These are phyloP conservation scores for Pinus albicaulis DNA, from an alignment of 75 land plant genomes.

Conservation along the genomic window DNA sequence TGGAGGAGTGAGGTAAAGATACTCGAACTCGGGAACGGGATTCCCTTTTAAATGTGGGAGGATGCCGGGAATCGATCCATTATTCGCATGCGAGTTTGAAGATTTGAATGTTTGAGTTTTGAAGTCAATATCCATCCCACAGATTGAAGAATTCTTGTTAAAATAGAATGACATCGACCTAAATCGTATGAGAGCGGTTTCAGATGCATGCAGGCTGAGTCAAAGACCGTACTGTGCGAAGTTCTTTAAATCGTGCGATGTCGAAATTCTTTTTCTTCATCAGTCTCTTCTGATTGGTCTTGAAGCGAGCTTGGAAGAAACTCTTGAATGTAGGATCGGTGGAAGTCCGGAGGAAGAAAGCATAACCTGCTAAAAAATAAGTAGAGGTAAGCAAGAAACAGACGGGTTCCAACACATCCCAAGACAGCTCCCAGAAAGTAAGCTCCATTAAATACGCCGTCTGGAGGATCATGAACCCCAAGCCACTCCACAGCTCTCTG, in stretches of 20 bases:
- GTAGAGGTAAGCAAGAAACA: constrained; percentile 62
- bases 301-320: constrained; percentile 53
- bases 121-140: too few species aligned
- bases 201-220: not conserved
- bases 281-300: constrained; percentile 36
- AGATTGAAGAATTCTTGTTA: too few species aligned
- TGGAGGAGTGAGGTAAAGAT: too few species aligned
- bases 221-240: not conserved
- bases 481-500: constrained; percentile 59
- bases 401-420: constrained; percentile 88
- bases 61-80: too few species aligned
- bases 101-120: too few species aligned
- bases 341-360: constrained; percentile 61
- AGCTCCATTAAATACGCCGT: constrained; percentile 65
- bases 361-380: constrained; percentile 56
- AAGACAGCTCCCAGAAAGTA: constrained; percentile 85
- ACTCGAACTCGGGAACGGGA: too few species aligned
- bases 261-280: constrained; percentile 34
- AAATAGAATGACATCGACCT: too few species aligned
- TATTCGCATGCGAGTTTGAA: too few species aligned
- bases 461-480: constrained; percentile 41
- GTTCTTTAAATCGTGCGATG: constrained; percentile 32
- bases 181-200: not conserved
- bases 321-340: constrained; percentile 53
- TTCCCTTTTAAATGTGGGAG: too few species aligned